These are phyloP conservation scores for Xylaria acuta DNA, from an alignment of 495 filamentous ascomycete species.

Conservation along the genomic window DNA sequence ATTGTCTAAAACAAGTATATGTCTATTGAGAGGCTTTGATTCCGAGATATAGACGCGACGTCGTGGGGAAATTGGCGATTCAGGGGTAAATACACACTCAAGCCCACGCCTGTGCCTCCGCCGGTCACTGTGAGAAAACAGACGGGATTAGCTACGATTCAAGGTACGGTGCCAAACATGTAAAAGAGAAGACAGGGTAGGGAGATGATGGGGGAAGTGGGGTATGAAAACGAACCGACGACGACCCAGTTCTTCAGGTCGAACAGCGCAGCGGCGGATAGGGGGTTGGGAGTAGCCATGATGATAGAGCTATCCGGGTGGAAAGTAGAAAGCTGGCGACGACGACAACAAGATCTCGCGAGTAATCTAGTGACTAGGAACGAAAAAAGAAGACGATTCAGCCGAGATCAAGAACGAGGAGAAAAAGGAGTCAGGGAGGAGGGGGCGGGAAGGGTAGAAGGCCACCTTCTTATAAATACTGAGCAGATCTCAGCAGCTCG, in stretches of 20 bases:
- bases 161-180: not conserved
- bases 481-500: not conserved
- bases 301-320: not conserved
- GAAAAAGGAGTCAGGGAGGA: slow-evolving; percentile 24
- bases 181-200: not conserved
- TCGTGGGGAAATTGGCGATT: not conserved
- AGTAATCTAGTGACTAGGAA: not conserved
- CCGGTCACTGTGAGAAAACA: slow-evolving; percentile 56
- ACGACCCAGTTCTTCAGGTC: slow-evolving; percentile 36
- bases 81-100: slow-evolving; percentile 42
- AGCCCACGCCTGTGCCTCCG: slow-evolving; percentile 63
- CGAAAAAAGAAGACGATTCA: not conserved
- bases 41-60: not conserved
- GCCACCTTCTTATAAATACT: slow-evolving; percentile 5
- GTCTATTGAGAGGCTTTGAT: not conserved
- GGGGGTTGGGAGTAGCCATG: slow-evolving; percentile 37
- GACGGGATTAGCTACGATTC: not conserved
- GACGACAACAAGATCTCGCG: not conserved
- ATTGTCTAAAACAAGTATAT: not conserved
- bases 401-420: not conserved
- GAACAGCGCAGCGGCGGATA: slow-evolving; percentile 38
- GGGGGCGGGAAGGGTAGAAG: not conserved
- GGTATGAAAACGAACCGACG: slow-evolving; percentile 33
- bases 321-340: not conserved
- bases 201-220: not conserved